Evolutionary conservation across 2,329 filamentous ascomycete species (phyloP).

Genomic region (Arthrobotrys megalospora): DNA sequence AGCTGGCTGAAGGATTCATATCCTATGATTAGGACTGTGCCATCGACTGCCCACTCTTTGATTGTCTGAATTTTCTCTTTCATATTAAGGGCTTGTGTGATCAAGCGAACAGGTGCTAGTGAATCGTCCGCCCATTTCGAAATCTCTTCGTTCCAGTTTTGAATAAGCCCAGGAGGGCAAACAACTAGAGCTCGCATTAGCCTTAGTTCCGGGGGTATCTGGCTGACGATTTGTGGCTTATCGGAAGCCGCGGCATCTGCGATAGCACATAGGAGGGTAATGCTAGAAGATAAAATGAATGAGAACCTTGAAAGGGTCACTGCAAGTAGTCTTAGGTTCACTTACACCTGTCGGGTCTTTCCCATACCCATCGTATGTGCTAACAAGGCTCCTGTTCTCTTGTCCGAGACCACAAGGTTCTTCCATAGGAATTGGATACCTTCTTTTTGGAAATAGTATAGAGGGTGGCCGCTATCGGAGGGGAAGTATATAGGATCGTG

Average conservation of each 20-base stretch:
- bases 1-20: conserved; percentile 76
- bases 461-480: conserved; percentile 6
- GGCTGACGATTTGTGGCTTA: conserved; percentile 73
- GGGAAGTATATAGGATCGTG: conserved; percentile 62
- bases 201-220: conserved; percentile 78
- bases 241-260: conserved; percentile 76
- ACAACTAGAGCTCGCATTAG: conserved; percentile 78
- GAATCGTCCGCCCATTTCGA: conserved; percentile 72
- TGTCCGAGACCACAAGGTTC: conserved; percentile 73
- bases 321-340: conserved; percentile 42
- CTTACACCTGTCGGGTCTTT: conserved; percentile 88
- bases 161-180: conserved; percentile 80
- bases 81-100: conserved; percentile 73
- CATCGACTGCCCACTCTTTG: conserved; percentile 74
- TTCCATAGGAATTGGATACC: conserved; percentile 93
- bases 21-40: conserved; percentile 83
- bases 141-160: conserved; percentile 88
- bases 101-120: conserved; percentile 68
- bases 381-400: conserved; percentile 62
- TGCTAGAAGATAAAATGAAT: conserved; percentile 67
- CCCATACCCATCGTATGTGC: conserved; percentile 82
- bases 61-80: conserved; percentile 72
- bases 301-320: conserved; percentile 15
- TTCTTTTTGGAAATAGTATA: conserved; percentile 85
- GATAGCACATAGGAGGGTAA: conserved; percentile 84